Base-by-base conservation (phyloP, 2,329 filamentous ascomycete species). In the Coniella lustricola region DNA sequence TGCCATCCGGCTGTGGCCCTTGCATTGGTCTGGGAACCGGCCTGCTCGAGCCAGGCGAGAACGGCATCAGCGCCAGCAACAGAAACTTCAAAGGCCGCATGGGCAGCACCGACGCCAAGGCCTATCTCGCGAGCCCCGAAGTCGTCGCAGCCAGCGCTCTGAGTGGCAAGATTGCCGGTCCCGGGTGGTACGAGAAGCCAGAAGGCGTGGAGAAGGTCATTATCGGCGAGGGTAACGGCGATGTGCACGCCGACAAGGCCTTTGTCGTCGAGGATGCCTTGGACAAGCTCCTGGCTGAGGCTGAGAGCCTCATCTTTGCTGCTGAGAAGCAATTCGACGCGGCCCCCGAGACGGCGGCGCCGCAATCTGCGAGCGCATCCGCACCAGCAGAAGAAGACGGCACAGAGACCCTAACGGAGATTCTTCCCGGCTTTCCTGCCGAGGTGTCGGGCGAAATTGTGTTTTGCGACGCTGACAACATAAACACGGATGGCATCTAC, bases 401-500 rank as follows among this genome's bases (percentile, higher is more conserved):
- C 17, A 0, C 84, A 88, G 46, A 43, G 16, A 37, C 46, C 32
- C 46, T 45, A 4, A 49, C 47, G 7, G 47, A 52, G 34, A 52
- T 54, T 12, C 46, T 54, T 2, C 86, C 88, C 1, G 90, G 90
- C 32, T 96, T 97, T 64, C 90, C 90, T 0, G 85, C 90, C 57
- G 82, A 81, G 54, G 81, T 97, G 13, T 73, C 75, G 8, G 91
- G 91, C 18, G 88, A 96, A 65, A 94, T 97, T 50, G 74, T 95
- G 40, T 95, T 93, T 67, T 87, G 81, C 62, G 87, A 95, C 59
- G 81, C 79, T 1, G 72, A 77, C 56, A 94, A 95, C 67, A 81
- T 96, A 63, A 87, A 93, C 68, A 97, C 91, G 0, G 91, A 97
- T 61, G 84, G 79, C 46, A 95, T 97, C 64, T 97, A 97, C 65